These are phyloP conservation scores for Fusarium tanahbumbuense DNA, from an alignment of 2,329 filamentous ascomycete species.

Conservation along the genomic window DNA sequence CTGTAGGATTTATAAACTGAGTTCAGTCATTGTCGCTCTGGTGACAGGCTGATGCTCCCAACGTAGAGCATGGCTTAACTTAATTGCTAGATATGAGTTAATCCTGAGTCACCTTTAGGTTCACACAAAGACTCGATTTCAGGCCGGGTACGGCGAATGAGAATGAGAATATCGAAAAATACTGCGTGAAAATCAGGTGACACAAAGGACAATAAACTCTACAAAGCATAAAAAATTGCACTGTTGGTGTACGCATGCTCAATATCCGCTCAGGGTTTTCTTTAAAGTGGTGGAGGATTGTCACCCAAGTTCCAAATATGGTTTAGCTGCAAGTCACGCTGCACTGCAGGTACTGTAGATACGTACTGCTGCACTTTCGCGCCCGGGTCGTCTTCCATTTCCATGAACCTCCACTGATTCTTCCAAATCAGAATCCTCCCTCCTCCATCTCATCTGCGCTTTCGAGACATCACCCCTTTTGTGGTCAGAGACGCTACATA, in stretches of 20 bases:
- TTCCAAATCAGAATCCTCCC: slow-evolving; percentile 39
- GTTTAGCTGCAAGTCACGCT: slow-evolving; percentile 42
- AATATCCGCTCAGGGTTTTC: slow-evolving; percentile 26
- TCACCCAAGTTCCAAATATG: slow-evolving; percentile 27
- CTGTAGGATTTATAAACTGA: background rate
- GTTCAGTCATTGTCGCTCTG: background rate
- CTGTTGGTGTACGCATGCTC: background rate
- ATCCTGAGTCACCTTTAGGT: background rate
- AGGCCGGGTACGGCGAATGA: background rate
- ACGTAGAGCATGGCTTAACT: background rate
- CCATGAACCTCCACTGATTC: slow-evolving; percentile 23
- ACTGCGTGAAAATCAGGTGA: slow-evolving; percentile 8
- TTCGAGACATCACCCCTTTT: slow-evolving; percentile 34
- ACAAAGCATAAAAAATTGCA: slow-evolving; percentile 6
- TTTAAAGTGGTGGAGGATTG: slow-evolving; percentile 31
- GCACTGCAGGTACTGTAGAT: slow-evolving; percentile 37
- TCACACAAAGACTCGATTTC: background rate
- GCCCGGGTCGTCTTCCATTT: slow-evolving; percentile 39
- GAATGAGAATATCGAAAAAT: slow-evolving; percentile 6
- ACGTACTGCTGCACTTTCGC: slow-evolving; percentile 23
- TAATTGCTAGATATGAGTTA: background rate
- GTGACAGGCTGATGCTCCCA: background rate
- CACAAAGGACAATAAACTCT: slow-evolving; percentile 16
- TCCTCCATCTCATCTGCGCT: slow-evolving; percentile 33
- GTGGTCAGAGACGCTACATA: slow-evolving; percentile 16